Percentiles rank a stretch among this genome's conserved stretches.
phyloP scores from a whole-genome alignment of 768 basidiomycete genomes.

The Hypholoma sublateritium region DNA sequence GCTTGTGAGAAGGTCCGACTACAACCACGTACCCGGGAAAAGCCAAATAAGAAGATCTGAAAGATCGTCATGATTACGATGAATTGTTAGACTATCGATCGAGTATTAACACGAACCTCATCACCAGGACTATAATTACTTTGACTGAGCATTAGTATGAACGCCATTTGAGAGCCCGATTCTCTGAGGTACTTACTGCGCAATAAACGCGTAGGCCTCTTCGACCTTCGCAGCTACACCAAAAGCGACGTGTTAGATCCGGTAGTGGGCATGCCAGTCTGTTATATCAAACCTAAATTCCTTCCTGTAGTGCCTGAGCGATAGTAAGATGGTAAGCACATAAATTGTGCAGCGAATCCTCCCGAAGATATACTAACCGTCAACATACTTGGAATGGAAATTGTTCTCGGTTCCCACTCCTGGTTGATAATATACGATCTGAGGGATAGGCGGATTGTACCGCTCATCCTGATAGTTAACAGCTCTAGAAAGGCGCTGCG shows the following conservation, averaged over 20 bases:
- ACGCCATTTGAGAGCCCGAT: background rate
- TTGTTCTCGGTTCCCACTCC: slow-evolving; percentile 60
- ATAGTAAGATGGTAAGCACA: slow-evolving; percentile 3
- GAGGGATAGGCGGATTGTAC: slow-evolving; percentile 43
- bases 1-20: background rate
- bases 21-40: slow-evolving; percentile 54
- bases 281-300: slow-evolving; percentile 46
- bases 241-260: background rate
- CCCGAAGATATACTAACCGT: slow-evolving; percentile 39
- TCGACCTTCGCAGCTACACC: slow-evolving; percentile 66
- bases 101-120: slow-evolving; percentile 43
- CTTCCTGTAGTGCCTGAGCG: slow-evolving; percentile 60
- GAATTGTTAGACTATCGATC: background rate
- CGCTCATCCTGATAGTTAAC: slow-evolving; percentile 51
- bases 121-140: slow-evolving; percentile 75
- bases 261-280: slow-evolving; percentile 2
- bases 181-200: slow-evolving; percentile 52
- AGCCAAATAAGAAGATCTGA: slow-evolving; percentile 78
- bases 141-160: background rate
- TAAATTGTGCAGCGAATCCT: background rate
- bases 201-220: slow-evolving; percentile 79
- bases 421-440: slow-evolving; percentile 64
- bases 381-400: slow-evolving; percentile 57
- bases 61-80: slow-evolving; percentile 1
- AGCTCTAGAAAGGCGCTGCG: slow-evolving; percentile 53